These are phyloP conservation scores for Pseudocercospora pini-densiflorae DNA, from an alignment of 2,329 filamentous ascomycete genomes.

Conservation along the genomic window DNA sequence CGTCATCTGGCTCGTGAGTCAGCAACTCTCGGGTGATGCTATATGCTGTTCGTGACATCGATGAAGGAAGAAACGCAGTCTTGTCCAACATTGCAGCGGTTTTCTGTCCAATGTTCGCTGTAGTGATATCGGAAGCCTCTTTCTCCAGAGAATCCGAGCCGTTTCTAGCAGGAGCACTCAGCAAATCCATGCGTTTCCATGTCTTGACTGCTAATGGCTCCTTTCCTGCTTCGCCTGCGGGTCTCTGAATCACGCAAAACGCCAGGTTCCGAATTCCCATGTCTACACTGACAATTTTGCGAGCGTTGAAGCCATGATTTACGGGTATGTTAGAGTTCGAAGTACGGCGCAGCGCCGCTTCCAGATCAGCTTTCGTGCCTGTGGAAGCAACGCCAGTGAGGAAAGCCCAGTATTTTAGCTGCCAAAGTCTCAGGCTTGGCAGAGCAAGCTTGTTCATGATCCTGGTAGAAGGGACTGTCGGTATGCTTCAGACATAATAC, in stretches of 20 bases:
- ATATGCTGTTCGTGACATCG: slow-evolving; percentile 62
- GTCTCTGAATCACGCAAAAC: slow-evolving; percentile 60
- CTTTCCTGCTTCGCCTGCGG: slow-evolving; percentile 14
- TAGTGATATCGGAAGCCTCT: not conserved
- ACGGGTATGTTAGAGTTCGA: not conserved
- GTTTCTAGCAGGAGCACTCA: no score
- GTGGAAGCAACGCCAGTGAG: slow-evolving; percentile 63
- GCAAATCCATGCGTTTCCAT: slow-evolving; percentile 45
- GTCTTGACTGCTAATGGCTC: slow-evolving; percentile 35
- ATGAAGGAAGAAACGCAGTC: slow-evolving; percentile 48
- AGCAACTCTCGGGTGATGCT: slow-evolving; percentile 57
- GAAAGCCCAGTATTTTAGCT: slow-evolving; percentile 64
- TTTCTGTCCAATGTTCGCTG: not conserved
- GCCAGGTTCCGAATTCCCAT: slow-evolving; percentile 84
- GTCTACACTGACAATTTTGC: slow-evolving; percentile 74
- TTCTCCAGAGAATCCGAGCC: not conserved
- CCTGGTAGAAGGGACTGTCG: not conserved
- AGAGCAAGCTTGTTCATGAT: slow-evolving; percentile 4
- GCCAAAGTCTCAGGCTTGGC: slow-evolving; percentile 52
- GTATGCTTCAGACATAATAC: not conserved
- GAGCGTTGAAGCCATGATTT: slow-evolving; percentile 25
- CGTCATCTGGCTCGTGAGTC: slow-evolving; percentile 63
- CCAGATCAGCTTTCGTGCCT: slow-evolving; percentile 64
- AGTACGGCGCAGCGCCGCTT: slow-evolving; percentile 32
- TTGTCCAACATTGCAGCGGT: slow-evolving; percentile 12